phyloP scores from a whole-genome alignment of 192 early-diverging fungal species.

The Chytriomyces sp. region DNA sequence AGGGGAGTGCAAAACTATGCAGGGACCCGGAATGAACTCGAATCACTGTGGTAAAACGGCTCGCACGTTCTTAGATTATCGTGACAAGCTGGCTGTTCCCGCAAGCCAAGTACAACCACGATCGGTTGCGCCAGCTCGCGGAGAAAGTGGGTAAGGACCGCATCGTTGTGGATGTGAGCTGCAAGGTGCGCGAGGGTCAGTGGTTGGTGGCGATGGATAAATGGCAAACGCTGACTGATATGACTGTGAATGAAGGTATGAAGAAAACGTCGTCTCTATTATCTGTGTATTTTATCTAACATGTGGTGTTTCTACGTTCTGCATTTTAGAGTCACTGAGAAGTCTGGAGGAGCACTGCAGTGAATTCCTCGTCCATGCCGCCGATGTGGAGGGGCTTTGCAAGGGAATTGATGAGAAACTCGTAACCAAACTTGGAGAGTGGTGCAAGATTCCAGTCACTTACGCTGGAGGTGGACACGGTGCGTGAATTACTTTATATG shows the following conservation, averaged over 20 bases:
- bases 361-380: constrained; percentile 97
- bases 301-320: neutral
- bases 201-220: constrained; percentile 98
- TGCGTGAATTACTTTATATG: neutral
- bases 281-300: neutral
- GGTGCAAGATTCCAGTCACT: constrained; percentile 86
- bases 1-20: neutral
- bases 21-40: neutral
- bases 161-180: constrained; percentile 84
- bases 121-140: constrained; percentile 59
- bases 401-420: constrained; percentile 89
- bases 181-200: constrained; percentile 62
- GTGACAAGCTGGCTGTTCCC: constrained; percentile 96
- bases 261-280: neutral
- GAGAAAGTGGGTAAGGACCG: constrained; percentile 66
- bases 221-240: constrained; percentile 95
- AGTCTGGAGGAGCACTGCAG: constrained; percentile 56
- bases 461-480: constrained; percentile 87
- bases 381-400: constrained; percentile 97
- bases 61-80: constrained; percentile 65
- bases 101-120: constrained; percentile 64
- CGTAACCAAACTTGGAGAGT: constrained; percentile 77
- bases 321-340: constrained; percentile 49
- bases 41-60: neutral
- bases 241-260: constrained; percentile 71